Evolutionary conservation across 2,329 filamentous ascomycete genomes (phyloP), one percentile per base, ranked within the genome.

Genomic region (Aspergillus pseudoglaucus): DNA sequence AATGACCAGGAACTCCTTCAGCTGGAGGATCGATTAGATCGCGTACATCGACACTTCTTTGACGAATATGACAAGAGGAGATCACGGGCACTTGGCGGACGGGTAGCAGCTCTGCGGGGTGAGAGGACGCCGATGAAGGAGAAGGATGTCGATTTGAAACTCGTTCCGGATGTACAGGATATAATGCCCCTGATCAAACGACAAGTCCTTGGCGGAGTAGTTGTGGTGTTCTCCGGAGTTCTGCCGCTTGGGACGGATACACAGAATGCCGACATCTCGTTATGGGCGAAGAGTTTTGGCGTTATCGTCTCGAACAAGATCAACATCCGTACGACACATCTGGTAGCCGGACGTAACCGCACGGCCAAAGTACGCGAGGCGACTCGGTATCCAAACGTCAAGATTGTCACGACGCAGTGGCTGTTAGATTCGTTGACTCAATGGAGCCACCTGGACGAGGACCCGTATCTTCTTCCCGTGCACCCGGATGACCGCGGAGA

Each of bases 301-400:
- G 91, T 88, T 3, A 61, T 62, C 18, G 70, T 79, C 42, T 64
- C 69, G n/a, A 65, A 71, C 9, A 71, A 71, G 33, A 69, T 79
- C 32, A 69, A 64, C 32, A 60, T 64, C 18, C 67, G 63, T 44
- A 76, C 75, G 3, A 79, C 76, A 1, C 76, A 79, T 52, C 64
- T 78, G 8, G 70, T 79, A 42, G 75, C 76, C 20, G 75, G 73
- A 2, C 69, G 75, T 20, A 86, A 86, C 27, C 83, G 90, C 18
- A 97, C 93, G 0, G 85, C 88, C 46, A 98, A 98, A 70, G 89
- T 97, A 39, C 85, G 88, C 42, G 85, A 90, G 66, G 93, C 93
- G 0, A 84, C 87, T 12, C 82, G 84, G 53, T 86, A 89, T 47
- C 76, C 85, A 0, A 81, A 82, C 14, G 87, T 97, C 67, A 90